phyloP scores from a whole-genome alignment of 2,329 filamentous ascomycete species.

The Alternaria longipes region DNA sequence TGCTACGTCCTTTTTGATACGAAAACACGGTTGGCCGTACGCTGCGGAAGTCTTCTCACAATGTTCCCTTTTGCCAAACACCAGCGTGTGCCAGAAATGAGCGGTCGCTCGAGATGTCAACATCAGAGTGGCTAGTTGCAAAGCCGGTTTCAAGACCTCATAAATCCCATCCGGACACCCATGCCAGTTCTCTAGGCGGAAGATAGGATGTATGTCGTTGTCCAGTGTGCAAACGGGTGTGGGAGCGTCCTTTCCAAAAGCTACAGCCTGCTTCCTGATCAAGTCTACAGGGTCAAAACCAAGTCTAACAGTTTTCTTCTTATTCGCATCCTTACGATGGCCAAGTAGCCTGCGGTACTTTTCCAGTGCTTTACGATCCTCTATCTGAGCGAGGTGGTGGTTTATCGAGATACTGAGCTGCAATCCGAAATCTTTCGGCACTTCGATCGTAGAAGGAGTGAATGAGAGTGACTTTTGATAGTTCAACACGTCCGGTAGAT shows the following conservation, averaged over 20 bases:
- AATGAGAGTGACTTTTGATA: constrained; percentile 47
- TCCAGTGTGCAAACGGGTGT: constrained; percentile 42
- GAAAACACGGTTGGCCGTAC: constrained; percentile 45
- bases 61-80: constrained; percentile 47
- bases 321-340: constrained; percentile 43
- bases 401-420: constrained; percentile 52
- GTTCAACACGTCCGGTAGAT: constrained; percentile 47
- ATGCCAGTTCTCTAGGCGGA: constrained; percentile 52
- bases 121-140: constrained; percentile 46
- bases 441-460: constrained; percentile 51
- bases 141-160: constrained; percentile 49
- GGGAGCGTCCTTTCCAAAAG: constrained; percentile 34
- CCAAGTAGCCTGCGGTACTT: constrained; percentile 51
- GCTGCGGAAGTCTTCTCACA: constrained; percentile 42
- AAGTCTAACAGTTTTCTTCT: constrained; percentile 44
- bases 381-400: constrained; percentile 51
- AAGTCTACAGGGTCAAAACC: constrained; percentile 53
- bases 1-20: constrained; percentile 47
- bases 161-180: constrained; percentile 51
- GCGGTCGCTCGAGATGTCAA: constrained; percentile 50
- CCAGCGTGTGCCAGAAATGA: constrained; percentile 51
- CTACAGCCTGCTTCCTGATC: constrained; percentile 52
- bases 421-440: constrained; percentile 49
- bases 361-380: constrained; percentile 48
- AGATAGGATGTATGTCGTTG: constrained; percentile 50